Evolutionary conservation across 192 early-diverging fungal species (phyloP).

Genomic region (Podila epigama): DNA sequence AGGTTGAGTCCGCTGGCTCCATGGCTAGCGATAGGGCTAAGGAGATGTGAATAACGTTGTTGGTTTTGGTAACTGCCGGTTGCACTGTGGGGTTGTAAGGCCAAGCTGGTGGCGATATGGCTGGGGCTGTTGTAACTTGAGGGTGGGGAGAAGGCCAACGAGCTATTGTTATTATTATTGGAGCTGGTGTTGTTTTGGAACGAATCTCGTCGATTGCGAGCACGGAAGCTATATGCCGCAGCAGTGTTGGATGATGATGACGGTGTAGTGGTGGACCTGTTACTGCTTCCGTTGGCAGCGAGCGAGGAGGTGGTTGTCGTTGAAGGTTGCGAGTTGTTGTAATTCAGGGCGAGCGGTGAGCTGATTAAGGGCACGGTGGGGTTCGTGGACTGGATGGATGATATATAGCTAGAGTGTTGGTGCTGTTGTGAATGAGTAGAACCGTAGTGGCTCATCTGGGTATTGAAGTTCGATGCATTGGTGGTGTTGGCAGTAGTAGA

Average conservation of each 20-base stretch:
- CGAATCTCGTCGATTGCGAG: conserved; percentile 23
- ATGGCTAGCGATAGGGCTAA: background rate
- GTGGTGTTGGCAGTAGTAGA: no score
- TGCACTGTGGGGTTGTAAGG: background rate
- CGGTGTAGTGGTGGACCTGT: background rate
- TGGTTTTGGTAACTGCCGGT: conserved; percentile 13
- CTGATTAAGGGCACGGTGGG: conserved; percentile 30
- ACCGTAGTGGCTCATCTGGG: background rate
- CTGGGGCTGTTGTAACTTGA: conserved; percentile 21
- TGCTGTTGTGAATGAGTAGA: background rate
- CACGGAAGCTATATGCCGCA: conserved; percentile 11
- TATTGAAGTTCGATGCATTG: background rate
- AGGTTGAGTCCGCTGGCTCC: background rate
- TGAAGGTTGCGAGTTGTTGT: conserved; percentile 2
- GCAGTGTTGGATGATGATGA: background rate
- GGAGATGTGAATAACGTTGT: conserved; percentile 9
- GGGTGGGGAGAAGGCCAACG: conserved; percentile 30
- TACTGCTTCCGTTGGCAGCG: conserved; percentile 6
- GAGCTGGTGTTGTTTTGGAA: conserved; percentile 10
- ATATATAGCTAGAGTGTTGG: conserved; percentile 19
- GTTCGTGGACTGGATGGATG: conserved; percentile 13
- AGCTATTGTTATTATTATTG: background rate
- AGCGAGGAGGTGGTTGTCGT: background rate
- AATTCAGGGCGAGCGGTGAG: conserved; percentile 41
- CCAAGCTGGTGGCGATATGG: background rate